phyloP scores from a whole-genome alignment of 768 basidiomycete species.

The Gelatoporia subvermispora region DNA sequence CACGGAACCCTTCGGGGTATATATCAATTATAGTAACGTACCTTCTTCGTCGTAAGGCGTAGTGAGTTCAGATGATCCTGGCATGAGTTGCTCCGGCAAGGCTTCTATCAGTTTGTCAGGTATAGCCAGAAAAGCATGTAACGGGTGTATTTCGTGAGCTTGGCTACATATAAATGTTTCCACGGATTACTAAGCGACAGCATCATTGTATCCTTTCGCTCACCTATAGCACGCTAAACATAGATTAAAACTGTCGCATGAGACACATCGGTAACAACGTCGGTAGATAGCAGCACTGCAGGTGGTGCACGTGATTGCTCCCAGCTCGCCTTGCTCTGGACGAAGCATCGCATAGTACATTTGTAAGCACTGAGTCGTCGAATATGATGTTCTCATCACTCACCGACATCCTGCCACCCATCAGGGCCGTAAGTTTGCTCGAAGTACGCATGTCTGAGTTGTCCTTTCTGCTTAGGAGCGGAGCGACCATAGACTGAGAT shows the following conservation, averaged over 20 bases:
- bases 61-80: background rate
- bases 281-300: constrained; percentile 58
- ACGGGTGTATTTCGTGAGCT: constrained; percentile 89
- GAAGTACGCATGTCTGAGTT: constrained; percentile 76
- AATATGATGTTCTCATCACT: constrained; percentile 25
- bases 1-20: too few relatives aligned
- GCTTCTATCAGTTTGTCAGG: constrained; percentile 47
- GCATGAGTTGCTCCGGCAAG: too few relatives aligned
- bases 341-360: background rate
- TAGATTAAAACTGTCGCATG: constrained; percentile 73
- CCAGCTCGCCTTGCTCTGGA: constrained; percentile 73
- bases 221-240: constrained; percentile 84
- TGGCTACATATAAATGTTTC: constrained; percentile 46
- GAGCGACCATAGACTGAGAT: constrained; percentile 58
- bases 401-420: constrained; percentile 90
- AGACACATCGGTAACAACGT: constrained; percentile 82
- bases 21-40: too few relatives aligned
- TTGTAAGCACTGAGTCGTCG: constrained; percentile 2
- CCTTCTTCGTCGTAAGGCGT: too few relatives aligned
- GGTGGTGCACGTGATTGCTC: constrained; percentile 66
- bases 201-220: too few relatives aligned
- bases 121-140: constrained; percentile 77
- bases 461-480: constrained; percentile 68
- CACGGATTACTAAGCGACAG: too few relatives aligned
- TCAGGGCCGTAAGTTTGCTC: constrained; percentile 82